A percentile compares a stretch with the other conserved stretches of the same genome.
These are phyloP conservation scores for Exophiala calicioides DNA, from an alignment of 2,329 filamentous ascomycete genomes.

Conservation along the genomic window DNA sequence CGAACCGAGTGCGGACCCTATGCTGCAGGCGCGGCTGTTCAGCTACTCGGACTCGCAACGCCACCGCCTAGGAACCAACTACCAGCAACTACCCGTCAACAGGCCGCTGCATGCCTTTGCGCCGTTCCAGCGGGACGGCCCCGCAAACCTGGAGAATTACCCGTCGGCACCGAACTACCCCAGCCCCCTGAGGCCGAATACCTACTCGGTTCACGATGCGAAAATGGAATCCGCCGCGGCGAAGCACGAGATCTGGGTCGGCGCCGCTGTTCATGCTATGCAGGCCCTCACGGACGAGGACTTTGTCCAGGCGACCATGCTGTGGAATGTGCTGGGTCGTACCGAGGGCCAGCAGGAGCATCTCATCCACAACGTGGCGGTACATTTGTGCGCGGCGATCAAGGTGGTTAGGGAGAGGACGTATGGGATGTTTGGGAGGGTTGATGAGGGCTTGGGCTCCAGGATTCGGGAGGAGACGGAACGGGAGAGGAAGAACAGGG, in stretches of 20 bases:
- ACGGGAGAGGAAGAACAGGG: constrained; percentile 10
- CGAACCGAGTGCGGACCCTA: constrained; percentile 63
- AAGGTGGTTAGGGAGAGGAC: constrained; percentile 60
- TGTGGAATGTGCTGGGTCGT: constrained; percentile 46
- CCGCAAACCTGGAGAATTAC: constrained; percentile 51
- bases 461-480: constrained; percentile 17
- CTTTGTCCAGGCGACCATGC: constrained; percentile 45
- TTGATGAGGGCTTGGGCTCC: constrained; percentile 11
- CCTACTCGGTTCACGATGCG: constrained; percentile 42
- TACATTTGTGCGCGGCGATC: constrained; percentile 49
- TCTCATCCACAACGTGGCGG: constrained; percentile 62
- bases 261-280: constrained; percentile 42
- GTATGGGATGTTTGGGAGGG: constrained; percentile 44
- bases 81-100: constrained; percentile 39
- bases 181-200: constrained; percentile 39
- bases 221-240: constrained; percentile 1
- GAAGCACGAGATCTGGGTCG: constrained; percentile 48
- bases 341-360: constrained; percentile 61
- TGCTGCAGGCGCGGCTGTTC: constrained; percentile 63
- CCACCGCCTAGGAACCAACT: constrained; percentile 45
- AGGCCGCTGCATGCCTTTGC: constrained; percentile 42
- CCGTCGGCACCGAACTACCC: constrained; percentile 60
- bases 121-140: constrained; percentile 54
- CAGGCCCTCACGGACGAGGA: constrained; percentile 47
- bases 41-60: constrained; percentile 58